Evolutionary conservation across 495 filamentous ascomycete genomes (phyloP).

Genomic region (Neurospora intermedia): DNA sequence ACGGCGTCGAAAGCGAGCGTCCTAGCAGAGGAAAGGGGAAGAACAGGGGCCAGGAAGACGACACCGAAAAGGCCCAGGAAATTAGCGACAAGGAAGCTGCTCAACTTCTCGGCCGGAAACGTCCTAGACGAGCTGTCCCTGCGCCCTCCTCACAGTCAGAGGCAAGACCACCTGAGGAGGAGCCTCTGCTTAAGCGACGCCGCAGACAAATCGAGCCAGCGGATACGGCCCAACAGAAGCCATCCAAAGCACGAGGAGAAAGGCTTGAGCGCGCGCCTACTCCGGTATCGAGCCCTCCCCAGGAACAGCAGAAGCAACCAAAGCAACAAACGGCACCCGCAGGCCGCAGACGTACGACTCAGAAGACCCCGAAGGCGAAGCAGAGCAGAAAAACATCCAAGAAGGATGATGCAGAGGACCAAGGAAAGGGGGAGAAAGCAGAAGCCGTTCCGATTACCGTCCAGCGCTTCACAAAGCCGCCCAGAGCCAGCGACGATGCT

Average conservation of each 20-base stretch:
- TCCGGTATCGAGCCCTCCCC: background rate
- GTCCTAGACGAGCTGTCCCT: conserved; percentile 21
- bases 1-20: conserved; percentile 10
- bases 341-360: conserved; percentile 11
- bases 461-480: conserved; percentile 34
- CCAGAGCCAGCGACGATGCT: conserved; percentile 4
- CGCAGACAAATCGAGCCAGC: conserved; percentile 14
- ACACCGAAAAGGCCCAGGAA: conserved; percentile 17
- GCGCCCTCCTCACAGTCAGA: conserved; percentile 22
- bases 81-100: conserved; percentile 27
- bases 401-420: conserved; percentile 8
- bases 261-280: background rate
- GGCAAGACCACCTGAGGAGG: conserved; percentile 10
- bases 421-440: conserved; percentile 11
- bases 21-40: conserved; percentile 12
- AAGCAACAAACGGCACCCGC: conserved; percentile 9
- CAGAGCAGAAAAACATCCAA: conserved; percentile 3
- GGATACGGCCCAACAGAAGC: conserved; percentile 28
- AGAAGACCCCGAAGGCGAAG: conserved; percentile 4
- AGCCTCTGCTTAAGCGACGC: conserved; percentile 24
- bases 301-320: background rate
- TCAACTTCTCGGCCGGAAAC: conserved; percentile 24
- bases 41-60: conserved; percentile 11
- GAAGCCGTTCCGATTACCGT: conserved; percentile 32
- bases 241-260: conserved; percentile 13